These are phyloP conservation scores for Chlorella vulgaris DNA, from an alignment of 139 green algal species.

Conservation along the genomic window DNA sequence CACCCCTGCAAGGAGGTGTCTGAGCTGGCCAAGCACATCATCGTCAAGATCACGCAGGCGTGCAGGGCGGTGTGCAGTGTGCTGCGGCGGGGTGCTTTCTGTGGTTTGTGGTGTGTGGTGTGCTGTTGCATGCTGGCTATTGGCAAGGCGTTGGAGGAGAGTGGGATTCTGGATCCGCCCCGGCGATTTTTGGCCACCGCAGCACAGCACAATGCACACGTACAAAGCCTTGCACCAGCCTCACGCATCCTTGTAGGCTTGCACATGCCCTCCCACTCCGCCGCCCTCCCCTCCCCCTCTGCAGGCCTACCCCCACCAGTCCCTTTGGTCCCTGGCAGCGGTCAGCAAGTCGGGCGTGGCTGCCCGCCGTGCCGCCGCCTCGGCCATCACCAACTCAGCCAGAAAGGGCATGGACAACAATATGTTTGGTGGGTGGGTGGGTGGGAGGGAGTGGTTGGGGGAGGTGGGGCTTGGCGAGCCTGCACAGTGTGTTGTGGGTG, in stretches of 20 bases:
- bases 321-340: slow-evolving; percentile 80
- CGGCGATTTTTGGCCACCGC: too few relatives aligned
- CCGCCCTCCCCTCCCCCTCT: too few relatives aligned
- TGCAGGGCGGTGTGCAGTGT: neutral
- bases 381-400: slow-evolving; percentile 31
- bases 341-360: slow-evolving; percentile 76
- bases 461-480: neutral
- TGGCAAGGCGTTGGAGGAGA: too few relatives aligned
- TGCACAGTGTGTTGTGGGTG: too few relatives aligned
- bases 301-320: slow-evolving; percentile 56
- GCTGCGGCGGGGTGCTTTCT: too few relatives aligned
- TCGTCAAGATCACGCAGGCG: slow-evolving; percentile 25
- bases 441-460: neutral
- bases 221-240: too few relatives aligned
- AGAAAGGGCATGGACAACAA: slow-evolving; percentile 31
- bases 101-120: neutral
- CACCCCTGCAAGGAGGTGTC: slow-evolving; percentile 78
- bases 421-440: slow-evolving; percentile 2
- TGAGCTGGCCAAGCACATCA: slow-evolving; percentile 43
- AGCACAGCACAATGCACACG: too few relatives aligned
- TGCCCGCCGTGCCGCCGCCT: slow-evolving; percentile 53
- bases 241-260: neutral
- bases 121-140: neutral
- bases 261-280: too few relatives aligned
- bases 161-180: too few relatives aligned